Evolutionary conservation across 2,329 filamentous ascomycete species (phyloP).

Genomic region (Fusarium globosum): DNA sequence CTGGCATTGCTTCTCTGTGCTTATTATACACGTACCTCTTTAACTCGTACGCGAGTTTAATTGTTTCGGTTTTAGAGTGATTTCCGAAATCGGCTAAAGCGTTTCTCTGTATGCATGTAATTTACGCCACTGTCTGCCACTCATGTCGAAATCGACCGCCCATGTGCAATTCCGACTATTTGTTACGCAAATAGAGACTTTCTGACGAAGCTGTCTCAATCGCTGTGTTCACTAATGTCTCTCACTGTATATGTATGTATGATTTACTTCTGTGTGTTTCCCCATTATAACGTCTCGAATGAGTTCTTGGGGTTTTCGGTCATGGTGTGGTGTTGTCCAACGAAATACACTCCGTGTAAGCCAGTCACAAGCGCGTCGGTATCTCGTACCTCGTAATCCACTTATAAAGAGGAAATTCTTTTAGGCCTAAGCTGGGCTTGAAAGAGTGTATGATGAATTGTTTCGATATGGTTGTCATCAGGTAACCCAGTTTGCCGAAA

Average conservation of each 20-base stretch:
- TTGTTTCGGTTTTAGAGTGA: not conserved
- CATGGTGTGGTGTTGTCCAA: not conserved
- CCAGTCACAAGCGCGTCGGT: not conserved
- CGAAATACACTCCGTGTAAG: not conserved
- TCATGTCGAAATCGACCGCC: not conserved
- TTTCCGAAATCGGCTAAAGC: conserved; percentile 20
- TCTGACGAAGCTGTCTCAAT: not conserved
- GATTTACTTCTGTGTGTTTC: not conserved
- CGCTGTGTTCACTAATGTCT: not conserved
- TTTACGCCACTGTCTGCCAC: conserved; percentile 11
- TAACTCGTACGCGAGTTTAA: not conserved
- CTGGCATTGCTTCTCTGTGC: not conserved
- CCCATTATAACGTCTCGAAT: too few species aligned
- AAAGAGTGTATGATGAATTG: not conserved
- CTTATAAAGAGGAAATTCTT: not conserved
- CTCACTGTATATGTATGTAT: not conserved
- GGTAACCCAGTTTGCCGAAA: not conserved
- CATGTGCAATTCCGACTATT: not conserved
- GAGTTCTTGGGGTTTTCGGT: not conserved
- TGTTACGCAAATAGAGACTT: not conserved
- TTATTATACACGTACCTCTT: not conserved
- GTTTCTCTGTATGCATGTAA: conserved; percentile 20
- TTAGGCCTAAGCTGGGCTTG: not conserved
- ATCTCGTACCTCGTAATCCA: not conserved
- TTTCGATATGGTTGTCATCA: not conserved